Percentiles rank a stretch among this genome's conserved stretches.
Conservation (phyloP, 1,284 basidiomycete genomes). For the Ceratobasidium theobromae region DNA sequence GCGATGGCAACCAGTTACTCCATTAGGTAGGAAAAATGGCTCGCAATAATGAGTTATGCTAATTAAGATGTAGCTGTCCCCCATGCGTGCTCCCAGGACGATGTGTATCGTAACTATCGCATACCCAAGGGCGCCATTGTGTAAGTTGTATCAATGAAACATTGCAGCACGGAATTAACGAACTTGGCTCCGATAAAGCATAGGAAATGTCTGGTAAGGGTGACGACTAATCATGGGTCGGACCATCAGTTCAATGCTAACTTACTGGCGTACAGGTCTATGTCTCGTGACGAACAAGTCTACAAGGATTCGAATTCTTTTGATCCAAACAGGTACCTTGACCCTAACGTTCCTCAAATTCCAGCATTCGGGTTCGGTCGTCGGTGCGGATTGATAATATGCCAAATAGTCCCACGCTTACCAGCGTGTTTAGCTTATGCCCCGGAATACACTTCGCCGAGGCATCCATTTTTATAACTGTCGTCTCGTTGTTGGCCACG, state of each 20-base stretch:
- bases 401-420: not conserved
- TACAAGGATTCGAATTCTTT: constrained; percentile 12
- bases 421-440: constrained; percentile 24
- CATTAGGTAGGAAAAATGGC: constrained; percentile 36
- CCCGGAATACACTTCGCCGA: constrained; percentile 33
- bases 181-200: not conserved
- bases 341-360: constrained; percentile 15
- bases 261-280: constrained; percentile 4
- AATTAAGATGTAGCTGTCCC: constrained; percentile 31
- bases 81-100: constrained; percentile 33
- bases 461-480: constrained; percentile 29
- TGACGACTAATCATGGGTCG: too few species aligned
- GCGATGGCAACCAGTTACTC: constrained; percentile 38
- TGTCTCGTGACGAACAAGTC: constrained; percentile 22
- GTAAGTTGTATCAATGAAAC: not conserved
- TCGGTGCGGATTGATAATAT: not conserved
- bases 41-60: not conserved
- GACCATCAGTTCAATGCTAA: constrained; percentile 31
- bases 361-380: constrained; percentile 29
- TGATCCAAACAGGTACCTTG: constrained; percentile 27
- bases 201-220: constrained; percentile 26
- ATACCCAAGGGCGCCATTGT: constrained; percentile 36
- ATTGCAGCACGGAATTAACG: not conserved
- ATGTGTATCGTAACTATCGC: constrained; percentile 33
- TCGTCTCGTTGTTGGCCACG: constrained; percentile 36